phyloP scores from a whole-genome alignment of 2,329 filamentous ascomycete genomes.

The Plenodomus tracheiphilus region DNA sequence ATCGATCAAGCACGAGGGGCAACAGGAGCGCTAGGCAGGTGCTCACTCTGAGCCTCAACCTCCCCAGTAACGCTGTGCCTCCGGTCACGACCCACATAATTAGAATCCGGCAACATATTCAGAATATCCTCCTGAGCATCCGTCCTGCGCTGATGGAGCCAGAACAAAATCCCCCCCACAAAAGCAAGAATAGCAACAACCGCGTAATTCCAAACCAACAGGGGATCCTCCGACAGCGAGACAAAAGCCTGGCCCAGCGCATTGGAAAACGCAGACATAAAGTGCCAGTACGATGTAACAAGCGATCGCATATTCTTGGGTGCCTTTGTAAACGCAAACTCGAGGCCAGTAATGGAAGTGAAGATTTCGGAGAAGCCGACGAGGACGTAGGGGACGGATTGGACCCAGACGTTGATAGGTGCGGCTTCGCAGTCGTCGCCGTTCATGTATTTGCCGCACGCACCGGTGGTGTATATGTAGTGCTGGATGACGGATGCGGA shows the following conservation, averaged over 20 bases:
- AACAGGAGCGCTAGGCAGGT: background rate
- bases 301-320: constrained; percentile 80
- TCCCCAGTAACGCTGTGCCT: constrained; percentile 31
- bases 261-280: constrained; percentile 70
- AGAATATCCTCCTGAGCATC: constrained; percentile 70
- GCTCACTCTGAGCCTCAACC: background rate
- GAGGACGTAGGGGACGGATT: constrained; percentile 55
- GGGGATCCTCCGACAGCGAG: constrained; percentile 63
- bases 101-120: constrained; percentile 60
- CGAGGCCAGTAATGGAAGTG: constrained; percentile 64
- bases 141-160: constrained; percentile 67
- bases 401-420: constrained; percentile 66
- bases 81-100: constrained; percentile 36
- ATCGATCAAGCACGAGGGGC: background rate
- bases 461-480: constrained; percentile 66
- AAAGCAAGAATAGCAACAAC: constrained; percentile 65
- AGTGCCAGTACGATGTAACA: constrained; percentile 69
- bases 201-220: constrained; percentile 74
- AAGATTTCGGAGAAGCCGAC: constrained; percentile 63
- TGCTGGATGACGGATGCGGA: constrained; percentile 56
- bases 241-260: constrained; percentile 72
- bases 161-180: constrained; percentile 67
- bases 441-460: constrained; percentile 62
- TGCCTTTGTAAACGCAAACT: constrained; percentile 78
- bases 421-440: constrained; percentile 55